A percentile compares a stretch with the other conserved stretches of the same genome.
These are phyloP conservation scores for Lodderomyces metapsilosis DNA, from an alignment of 1,139 yeast genomes.

Conservation along the genomic window DNA sequence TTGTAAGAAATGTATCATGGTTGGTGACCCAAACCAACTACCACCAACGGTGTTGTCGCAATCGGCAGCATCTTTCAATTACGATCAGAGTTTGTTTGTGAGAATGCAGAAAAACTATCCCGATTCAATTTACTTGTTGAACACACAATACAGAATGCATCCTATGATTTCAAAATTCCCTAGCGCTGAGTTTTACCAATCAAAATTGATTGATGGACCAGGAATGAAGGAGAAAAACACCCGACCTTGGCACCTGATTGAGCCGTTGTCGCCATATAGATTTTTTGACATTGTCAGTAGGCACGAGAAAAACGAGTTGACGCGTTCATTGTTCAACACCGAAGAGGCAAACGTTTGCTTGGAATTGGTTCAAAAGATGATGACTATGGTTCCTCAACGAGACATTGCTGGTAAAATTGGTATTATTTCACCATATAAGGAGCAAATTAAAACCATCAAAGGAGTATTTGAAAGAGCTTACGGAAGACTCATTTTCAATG, in stretches of 20 bases:
- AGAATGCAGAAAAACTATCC: slow-evolving; percentile 78
- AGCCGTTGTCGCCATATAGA: slow-evolving; percentile 65
- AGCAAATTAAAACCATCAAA: slow-evolving; percentile 66
- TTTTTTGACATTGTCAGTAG: slow-evolving; percentile 70
- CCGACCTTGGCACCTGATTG: slow-evolving; percentile 71
- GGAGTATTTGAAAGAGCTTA: slow-evolving; percentile 54
- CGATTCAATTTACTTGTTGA: slow-evolving; percentile 66
- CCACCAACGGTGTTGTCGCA: slow-evolving; percentile 98
- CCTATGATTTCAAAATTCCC: slow-evolving; percentile 89
- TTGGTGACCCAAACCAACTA: slow-evolving; percentile 97
- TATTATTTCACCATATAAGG: slow-evolving; percentile 91
- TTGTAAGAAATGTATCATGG: slow-evolving; percentile 89
- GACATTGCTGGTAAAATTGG: slow-evolving; percentile 77
- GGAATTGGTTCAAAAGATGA: slow-evolving; percentile 61
- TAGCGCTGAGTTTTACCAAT: slow-evolving; percentile 74
- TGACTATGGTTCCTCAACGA: slow-evolving; percentile 47
- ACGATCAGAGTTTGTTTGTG: slow-evolving; percentile 91
- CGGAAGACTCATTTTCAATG: slow-evolving; percentile 62
- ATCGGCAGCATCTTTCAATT: slow-evolving; percentile 73
- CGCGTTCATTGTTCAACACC: slow-evolving; percentile 68
- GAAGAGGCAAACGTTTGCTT: slow-evolving; percentile 73
- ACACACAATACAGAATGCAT: slow-evolving; percentile 99
- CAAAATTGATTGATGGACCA: slow-evolving; percentile 72
- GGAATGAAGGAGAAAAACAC: slow-evolving; percentile 57
- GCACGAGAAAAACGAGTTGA: slow-evolving; percentile 60